Evolutionary conservation across 148 eudicot species (phyloP).

Genomic region (Rhododendron williamsianum): DNA sequence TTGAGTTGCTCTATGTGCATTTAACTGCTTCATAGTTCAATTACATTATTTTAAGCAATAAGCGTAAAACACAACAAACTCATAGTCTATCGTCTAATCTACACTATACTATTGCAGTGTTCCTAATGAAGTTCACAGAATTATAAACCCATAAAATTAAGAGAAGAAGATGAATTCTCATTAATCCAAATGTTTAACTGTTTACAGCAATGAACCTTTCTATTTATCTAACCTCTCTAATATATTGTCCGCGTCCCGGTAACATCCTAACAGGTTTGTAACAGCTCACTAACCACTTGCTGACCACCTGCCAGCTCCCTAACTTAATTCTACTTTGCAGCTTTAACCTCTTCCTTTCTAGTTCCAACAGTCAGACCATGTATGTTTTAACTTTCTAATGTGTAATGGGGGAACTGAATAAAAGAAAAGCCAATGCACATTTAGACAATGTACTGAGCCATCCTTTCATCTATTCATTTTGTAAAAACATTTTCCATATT

Average conservation of each 20-base stretch:
- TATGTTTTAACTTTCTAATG: neutral
- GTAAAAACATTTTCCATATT: neutral
- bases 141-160: neutral
- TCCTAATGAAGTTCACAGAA: neutral
- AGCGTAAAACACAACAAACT: neutral
- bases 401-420: neutral
- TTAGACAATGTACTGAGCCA: neutral
- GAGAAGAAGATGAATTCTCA: neutral
- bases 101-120: neutral
- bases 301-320: neutral
- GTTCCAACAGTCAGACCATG: neutral
- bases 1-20: neutral
- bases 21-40: neutral
- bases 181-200: neutral
- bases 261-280: neutral
- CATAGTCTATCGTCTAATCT: neutral
- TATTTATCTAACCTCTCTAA: neutral
- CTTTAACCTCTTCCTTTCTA: neutral
- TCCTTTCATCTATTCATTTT: neutral
- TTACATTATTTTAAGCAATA: neutral
- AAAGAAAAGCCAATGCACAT: neutral
- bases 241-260: neutral
- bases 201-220: neutral
- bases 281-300: neutral
- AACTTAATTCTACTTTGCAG: neutral